These are phyloP conservation scores for Elongisporangium prolatum DNA, from an alignment of 352 stramenopile genomes.

Conservation along the genomic window DNA sequence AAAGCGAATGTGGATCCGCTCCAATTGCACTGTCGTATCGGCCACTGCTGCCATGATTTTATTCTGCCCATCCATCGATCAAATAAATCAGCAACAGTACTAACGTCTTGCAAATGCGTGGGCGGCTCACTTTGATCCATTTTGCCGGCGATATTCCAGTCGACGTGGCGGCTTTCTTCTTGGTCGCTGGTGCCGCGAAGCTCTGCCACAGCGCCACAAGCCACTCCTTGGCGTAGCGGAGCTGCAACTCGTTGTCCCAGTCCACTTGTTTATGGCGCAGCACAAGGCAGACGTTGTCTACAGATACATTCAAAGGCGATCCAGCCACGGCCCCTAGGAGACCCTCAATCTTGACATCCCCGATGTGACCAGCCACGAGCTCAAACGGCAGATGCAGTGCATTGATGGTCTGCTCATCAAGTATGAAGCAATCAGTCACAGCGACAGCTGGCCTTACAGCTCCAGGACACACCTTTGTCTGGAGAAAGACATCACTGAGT, in stretches of 20 bases:
- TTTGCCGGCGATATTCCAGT: conserved; percentile 47
- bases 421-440: not conserved
- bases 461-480: conserved; percentile 31
- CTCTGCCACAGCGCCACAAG: conserved; percentile 53
- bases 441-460: not conserved
- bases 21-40: conserved; percentile 55
- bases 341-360: conserved; percentile 60
- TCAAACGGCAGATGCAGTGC: conserved; percentile 60
- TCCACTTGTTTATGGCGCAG: conserved; percentile 46
- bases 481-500: conserved; percentile 56
- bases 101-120: not conserved
- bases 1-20: conserved; percentile 62
- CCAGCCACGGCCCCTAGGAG: conserved; percentile 52
- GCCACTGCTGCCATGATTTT: conserved; percentile 39
- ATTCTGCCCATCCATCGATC: conserved; percentile 15
- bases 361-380: conserved; percentile 58
- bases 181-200: conserved; percentile 21
- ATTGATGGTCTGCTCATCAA: conserved; percentile 42
- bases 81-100: not conserved
- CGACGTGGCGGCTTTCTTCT: conserved; percentile 19
- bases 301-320: conserved; percentile 39
- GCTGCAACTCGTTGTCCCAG: conserved; percentile 63
- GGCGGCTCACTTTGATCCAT: conserved; percentile 43
- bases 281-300: conserved; percentile 63
- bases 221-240: conserved; percentile 68